Conservation (phyloP, 352 stramenopile genomes). For the Thalassiosira ordinaria region DNA sequence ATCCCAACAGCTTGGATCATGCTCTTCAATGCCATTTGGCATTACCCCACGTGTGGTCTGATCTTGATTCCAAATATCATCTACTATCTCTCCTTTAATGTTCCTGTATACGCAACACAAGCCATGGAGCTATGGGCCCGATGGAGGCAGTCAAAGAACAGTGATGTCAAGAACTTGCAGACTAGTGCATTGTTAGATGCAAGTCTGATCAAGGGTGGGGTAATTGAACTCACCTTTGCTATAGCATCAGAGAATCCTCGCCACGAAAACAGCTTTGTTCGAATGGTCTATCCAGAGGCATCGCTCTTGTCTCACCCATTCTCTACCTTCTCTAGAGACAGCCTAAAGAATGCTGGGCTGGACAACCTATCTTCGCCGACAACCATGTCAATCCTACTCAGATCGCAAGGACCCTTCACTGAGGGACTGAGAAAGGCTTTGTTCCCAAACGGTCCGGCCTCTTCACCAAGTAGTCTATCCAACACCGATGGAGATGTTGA, state of each 20-base stretch:
- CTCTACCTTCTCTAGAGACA: not conserved
- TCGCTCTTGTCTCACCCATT: not conserved
- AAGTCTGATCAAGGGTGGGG: not conserved
- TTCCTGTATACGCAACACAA: constrained; percentile 20
- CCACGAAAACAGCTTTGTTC: not conserved
- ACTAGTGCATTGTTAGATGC: not conserved
- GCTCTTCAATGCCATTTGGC: constrained; percentile 35
- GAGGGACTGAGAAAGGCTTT: not conserved
- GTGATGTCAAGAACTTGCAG: not conserved
- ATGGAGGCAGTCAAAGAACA: constrained; percentile 1
- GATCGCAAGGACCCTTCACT: not conserved
- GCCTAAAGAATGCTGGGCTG: not conserved
- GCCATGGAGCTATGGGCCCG: not conserved
- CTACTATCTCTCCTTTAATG: constrained; percentile 33
- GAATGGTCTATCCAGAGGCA: not conserved
- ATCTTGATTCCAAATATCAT: constrained; percentile 41
- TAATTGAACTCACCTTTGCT: constrained; percentile 9
- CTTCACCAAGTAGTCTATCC: not conserved
- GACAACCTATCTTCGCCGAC: not conserved
- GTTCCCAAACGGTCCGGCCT: not conserved
- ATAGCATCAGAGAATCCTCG: not conserved
- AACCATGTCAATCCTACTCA: not conserved
- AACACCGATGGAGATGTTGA: not conserved
- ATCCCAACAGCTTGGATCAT: constrained; percentile 37
- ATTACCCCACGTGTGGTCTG: constrained; percentile 23